Base-by-base conservation (phyloP, 352 stramenopile genomes). In the Pythium inflatum region DNA sequence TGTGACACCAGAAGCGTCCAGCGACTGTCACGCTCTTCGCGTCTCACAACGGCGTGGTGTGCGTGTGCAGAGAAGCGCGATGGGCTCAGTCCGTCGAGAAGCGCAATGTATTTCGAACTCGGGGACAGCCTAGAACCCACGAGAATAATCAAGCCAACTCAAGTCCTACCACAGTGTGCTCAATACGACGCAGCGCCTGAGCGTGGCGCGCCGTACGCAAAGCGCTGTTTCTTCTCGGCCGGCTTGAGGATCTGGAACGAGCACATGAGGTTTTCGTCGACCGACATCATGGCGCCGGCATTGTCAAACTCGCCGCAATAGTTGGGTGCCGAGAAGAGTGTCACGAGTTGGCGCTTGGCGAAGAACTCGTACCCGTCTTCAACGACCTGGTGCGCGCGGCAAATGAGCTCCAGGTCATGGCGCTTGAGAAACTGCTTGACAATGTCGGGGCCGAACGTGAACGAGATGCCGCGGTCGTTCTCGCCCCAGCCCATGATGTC, bases 361-460 rank as follows among this genome's bases (percentile, higher is more conserved):
- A 90, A 90, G 71, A 88, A 89, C 57, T 88, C 79, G 62, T 86
- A 90, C 12, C 82, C 82, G 27, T 90, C 80, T 43, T 85, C 75
- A 13, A 92, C 85, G 30, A 97, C 80, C 54, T 98, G 93, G 40
- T 69, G 70, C 4, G 69, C 62, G 33, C 62, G 63, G 51, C 97
- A 76, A 97, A 92, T 61, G 91, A 95, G 80, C 98, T 98, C 41
- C 92, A 98, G 76, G 98, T 98, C 33, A 68, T 99, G 97, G 66
- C 97, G 92, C 70, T 98, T 90, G 28, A 99, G 83, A 78, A 99
- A 99, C 72, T 99, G 92, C 36, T 89, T 90, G 5, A 99, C 97
- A 71, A 99, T 98, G 77, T 99, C 98, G 64, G 98, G 95, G 22
- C 97, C 97, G 78, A 99, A 99, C 13, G 97, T 99, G 82, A 99